These are phyloP conservation scores for Anthracocystis setariae DNA, from an alignment of 1,284 basidiomycete species.

Conservation along the genomic window DNA sequence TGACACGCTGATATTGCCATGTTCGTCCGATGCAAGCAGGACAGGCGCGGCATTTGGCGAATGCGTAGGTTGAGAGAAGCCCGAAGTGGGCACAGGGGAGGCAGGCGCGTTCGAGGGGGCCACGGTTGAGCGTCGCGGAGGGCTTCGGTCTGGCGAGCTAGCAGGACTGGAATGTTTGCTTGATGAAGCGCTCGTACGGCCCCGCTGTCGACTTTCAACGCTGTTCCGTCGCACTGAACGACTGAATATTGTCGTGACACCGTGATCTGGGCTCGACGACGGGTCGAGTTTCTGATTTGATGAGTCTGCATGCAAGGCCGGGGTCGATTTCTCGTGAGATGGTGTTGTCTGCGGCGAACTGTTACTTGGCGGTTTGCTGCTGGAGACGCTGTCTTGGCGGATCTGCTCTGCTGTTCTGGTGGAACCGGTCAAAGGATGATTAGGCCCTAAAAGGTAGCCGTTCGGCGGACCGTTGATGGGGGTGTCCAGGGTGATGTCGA, in stretches of 20 bases:
- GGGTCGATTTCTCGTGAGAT: not conserved
- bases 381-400: constrained; percentile 35
- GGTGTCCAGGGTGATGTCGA: constrained; percentile 37
- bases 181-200: constrained; percentile 22
- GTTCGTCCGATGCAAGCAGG: constrained; percentile 34
- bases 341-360: not conserved
- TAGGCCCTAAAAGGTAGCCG: constrained; percentile 2
- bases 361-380: constrained; percentile 5
- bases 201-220: constrained; percentile 40
- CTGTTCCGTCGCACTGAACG: not conserved
- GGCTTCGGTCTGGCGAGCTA: constrained; percentile 10
- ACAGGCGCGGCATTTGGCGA: constrained; percentile 14
- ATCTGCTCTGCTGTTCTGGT: constrained; percentile 39
- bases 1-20: constrained; percentile 40
- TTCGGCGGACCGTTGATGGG: not conserved
- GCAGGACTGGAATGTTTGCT: constrained; percentile 38
- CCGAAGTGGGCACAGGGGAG: not conserved
- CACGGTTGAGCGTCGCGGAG: constrained; percentile 13
- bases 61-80: not conserved
- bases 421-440: constrained; percentile 19
- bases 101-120: not conserved
- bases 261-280: constrained; percentile 13
- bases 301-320: not conserved
- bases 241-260: no score
- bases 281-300: constrained; percentile 12